Evolutionary conservation across 371 early-diverging fungal species (phyloP), one percentile per base, ranked within the genome.

Genomic region (Thermomucor indicae-seudaticae): DNA sequence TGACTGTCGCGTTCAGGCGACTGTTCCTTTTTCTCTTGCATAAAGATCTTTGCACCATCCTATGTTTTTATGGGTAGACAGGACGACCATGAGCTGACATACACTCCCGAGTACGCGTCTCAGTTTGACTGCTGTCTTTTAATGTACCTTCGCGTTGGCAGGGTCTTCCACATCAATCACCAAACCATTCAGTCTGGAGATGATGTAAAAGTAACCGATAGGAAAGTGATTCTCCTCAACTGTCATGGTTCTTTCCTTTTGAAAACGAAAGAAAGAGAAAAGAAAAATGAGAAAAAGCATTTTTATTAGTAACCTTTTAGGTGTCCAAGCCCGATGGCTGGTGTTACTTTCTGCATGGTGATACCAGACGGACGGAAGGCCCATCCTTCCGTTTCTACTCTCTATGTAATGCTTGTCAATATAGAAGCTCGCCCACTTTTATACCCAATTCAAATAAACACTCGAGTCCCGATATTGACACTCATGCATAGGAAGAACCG

Each of bases 221-320:
- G 64, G 64, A 20, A 63, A 63, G 24, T 52, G 14, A 27, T 47
- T 44, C 22, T 34, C 40, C 22, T 34, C 40, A 24, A 62, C 46
- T 32, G 70, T 70, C 70, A 70, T 70, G 38, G n/a, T n/a, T n/a
- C n/a, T n/a, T n/a, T n/a, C n/a, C n/a, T 43, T 60, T 41, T 27
- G 23, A 20, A 31, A 6, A 30, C 28, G 23, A 24, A 35, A 14
- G 45, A 39, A 43, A 34, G 35, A 44, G 41, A 39, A 38, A 29
- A 20, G 32, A 56, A 24, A 29, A 17, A 39, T 27, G 16, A 38
- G 38, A 16, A 38, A 17, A 16, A 14, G 6, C 38, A 7, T 38
- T n/a, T 38, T 38, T 38, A 38, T 38, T 17, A 17, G 20, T 38
- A 20, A 16, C 16, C 38, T 20, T 38, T 38, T n/a, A n/a, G n/a